Percentiles rank a stretch among this genome's conserved stretches.
These are phyloP conservation scores for Metschnikowia dekortorum DNA, from an alignment of 805 yeast species.

Conservation along the genomic window DNA sequence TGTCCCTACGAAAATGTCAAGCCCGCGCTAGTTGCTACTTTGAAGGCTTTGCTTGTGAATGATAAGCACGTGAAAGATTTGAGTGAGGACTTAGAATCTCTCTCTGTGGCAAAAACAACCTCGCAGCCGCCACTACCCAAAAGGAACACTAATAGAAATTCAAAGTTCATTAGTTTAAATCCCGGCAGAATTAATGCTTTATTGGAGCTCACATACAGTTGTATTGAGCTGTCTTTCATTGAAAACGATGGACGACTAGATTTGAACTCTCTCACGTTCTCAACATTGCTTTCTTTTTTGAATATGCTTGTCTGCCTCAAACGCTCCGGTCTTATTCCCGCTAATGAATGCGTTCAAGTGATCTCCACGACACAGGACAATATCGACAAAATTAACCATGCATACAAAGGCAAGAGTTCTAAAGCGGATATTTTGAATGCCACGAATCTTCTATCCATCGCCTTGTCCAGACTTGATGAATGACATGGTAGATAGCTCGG, in stretches of 20 bases:
- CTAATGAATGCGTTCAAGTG: constrained; percentile 14
- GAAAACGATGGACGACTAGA: constrained; percentile 14
- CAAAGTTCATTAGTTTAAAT: constrained; percentile 41
- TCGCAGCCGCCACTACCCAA: constrained; percentile 18
- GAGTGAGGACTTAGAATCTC: constrained; percentile 10
- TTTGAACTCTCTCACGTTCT: constrained; percentile 27
- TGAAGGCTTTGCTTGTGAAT: constrained; percentile 57
- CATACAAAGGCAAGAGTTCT: constrained; percentile 15
- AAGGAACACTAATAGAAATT: constrained; percentile 19
- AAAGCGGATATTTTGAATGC: constrained; percentile 25
- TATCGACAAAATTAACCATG: constrained; percentile 18
- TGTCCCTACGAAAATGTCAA: constrained; percentile 65
- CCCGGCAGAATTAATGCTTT: constrained; percentile 40
- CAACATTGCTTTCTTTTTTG: constrained; percentile 50
- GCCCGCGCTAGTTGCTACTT: constrained; percentile 57
- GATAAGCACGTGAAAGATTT: constrained; percentile 13
- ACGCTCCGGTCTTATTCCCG: constrained; percentile 16
- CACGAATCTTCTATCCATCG: constrained; percentile 29
- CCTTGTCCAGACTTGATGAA: constrained; percentile 30
- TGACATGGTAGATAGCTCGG: neutral
- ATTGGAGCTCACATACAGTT: constrained; percentile 35
- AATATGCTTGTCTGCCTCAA: constrained; percentile 45
- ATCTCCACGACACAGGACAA: constrained; percentile 13
- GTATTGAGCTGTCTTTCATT: constrained; percentile 34
- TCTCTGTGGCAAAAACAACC: constrained; percentile 20